A percentile compares a stretch with the other conserved stretches of the same genome.
Evolutionary conservation across 331 rosid species (phyloP).

Genomic region (Rhamnella rubrinervis): DNA sequence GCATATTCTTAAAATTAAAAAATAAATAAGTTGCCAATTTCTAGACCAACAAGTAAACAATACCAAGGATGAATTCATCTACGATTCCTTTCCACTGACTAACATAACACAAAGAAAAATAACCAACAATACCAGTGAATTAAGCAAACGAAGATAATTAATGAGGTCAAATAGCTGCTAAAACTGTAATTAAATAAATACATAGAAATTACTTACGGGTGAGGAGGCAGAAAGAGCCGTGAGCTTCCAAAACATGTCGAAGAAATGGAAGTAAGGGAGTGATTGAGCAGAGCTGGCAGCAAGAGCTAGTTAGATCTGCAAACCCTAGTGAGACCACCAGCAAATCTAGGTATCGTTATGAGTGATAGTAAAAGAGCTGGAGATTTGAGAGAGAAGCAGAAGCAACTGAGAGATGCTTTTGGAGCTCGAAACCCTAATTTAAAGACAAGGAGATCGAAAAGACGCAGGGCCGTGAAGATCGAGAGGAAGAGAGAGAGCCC

Average conservation of each 20-base stretch:
- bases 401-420: constrained; percentile 21
- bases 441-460: constrained; percentile 54
- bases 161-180: constrained; percentile 1
- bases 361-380: constrained; percentile 16
- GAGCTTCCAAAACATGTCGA: constrained; percentile 71
- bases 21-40: no score
- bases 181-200: not conserved
- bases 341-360: constrained; percentile 35
- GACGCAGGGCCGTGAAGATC: constrained; percentile 59
- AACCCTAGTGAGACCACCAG: constrained; percentile 40
- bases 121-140: not conserved
- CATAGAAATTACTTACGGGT: constrained; percentile 40
- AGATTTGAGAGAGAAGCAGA: constrained; percentile 19
- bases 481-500: constrained; percentile 33
- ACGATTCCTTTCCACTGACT: not conserved
- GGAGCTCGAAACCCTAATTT: constrained; percentile 75
- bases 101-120: not conserved
- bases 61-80: not conserved
- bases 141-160: not conserved
- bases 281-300: constrained; percentile 26
- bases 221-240: constrained; percentile 60
- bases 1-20: not conserved
- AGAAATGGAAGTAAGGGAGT: constrained; percentile 6
- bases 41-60: not conserved
- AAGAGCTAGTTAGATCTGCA: constrained; percentile 52